Percentiles rank a stretch among this genome's conserved stretches.
phyloP scores from a whole-genome alignment of 352 stramenopile genomes.

The Pythium graminicola region DNA sequence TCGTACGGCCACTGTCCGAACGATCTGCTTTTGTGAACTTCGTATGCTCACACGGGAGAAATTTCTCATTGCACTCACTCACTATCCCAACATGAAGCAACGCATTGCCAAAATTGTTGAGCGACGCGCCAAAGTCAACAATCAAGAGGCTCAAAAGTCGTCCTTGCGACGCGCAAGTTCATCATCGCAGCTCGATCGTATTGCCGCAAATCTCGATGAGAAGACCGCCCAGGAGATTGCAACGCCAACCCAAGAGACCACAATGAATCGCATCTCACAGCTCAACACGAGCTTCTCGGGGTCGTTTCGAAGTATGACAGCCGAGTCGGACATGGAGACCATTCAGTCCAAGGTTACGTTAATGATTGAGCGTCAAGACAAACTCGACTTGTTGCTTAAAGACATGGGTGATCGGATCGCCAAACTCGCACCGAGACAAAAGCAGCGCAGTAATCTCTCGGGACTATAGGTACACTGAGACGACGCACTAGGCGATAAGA shows the following conservation, averaged over 20 bases:
- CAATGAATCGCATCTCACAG: slow-evolving; percentile 64
- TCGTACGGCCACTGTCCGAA: slow-evolving; percentile 62
- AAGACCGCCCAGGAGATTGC: slow-evolving; percentile 45
- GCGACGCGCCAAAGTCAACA: slow-evolving; percentile 34
- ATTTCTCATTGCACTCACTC: slow-evolving; percentile 64
- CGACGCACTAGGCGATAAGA: no score
- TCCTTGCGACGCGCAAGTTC: slow-evolving; percentile 27
- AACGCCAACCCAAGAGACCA: slow-evolving; percentile 39
- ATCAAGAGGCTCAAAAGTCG: slow-evolving; percentile 6
- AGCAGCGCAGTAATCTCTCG: slow-evolving; percentile 9
- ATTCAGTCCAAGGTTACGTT: slow-evolving; percentile 52
- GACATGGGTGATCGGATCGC: slow-evolving; percentile 29
- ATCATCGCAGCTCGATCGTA: slow-evolving; percentile 42
- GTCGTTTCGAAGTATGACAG: slow-evolving; percentile 59
- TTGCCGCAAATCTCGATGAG: slow-evolving; percentile 46
- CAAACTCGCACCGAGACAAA: slow-evolving; percentile 6
- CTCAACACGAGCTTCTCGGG: slow-evolving; percentile 85
- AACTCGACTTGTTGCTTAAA: slow-evolving; percentile 35
- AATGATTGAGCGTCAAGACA: slow-evolving; percentile 56
- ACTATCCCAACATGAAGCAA: slow-evolving; percentile 73
- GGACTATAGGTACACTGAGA: no score
- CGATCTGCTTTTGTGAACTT: slow-evolving; percentile 73
- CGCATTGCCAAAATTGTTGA: slow-evolving; percentile 75
- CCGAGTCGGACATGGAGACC: slow-evolving; percentile 73
- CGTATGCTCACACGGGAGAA: slow-evolving; percentile 75